Conservation (phyloP, 1,139 yeast species). For the Geotrichum fermentans region DNA sequence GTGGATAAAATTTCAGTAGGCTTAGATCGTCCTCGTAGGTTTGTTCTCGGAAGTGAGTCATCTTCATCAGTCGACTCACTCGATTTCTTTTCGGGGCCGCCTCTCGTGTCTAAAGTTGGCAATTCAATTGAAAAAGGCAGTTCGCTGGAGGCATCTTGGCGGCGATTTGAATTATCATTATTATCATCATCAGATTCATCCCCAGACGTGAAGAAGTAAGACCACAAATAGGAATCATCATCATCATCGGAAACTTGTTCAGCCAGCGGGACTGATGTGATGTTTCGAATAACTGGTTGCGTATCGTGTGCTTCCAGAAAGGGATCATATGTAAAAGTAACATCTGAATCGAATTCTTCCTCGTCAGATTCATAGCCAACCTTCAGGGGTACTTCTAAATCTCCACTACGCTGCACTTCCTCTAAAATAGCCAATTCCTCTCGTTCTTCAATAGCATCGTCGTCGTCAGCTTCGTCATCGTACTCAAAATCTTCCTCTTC, state of each 20-base stretch:
- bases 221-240: slow-evolving; percentile 41
- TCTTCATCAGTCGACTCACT: slow-evolving; percentile 96
- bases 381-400: slow-evolving; percentile 25
- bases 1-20: slow-evolving; percentile 88
- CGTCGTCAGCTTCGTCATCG: slow-evolving; percentile 18
- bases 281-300: slow-evolving; percentile 8
- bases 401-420: slow-evolving; percentile 31
- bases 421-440: slow-evolving; percentile 39
- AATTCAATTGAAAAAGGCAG: background rate
- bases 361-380: slow-evolving; percentile 34
- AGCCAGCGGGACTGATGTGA: slow-evolving; percentile 12
- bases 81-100: slow-evolving; percentile 25
- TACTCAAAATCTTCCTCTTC: slow-evolving; percentile 6
- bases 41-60: slow-evolving; percentile 61
- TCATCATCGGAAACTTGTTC: slow-evolving; percentile 25
- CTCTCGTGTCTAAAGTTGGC: background rate
- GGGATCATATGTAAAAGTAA: slow-evolving; percentile 32
- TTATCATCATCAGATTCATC: slow-evolving; percentile 28
- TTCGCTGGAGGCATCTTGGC: no score
- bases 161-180: no score
- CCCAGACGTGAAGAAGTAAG: slow-evolving; percentile 40
- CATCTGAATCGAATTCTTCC: slow-evolving; percentile 22
- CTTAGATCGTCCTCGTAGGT: slow-evolving; percentile 52
- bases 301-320: slow-evolving; percentile 31
- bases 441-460: slow-evolving; percentile 22